Percentiles rank a stretch among this genome's conserved stretches.
Conservation (phyloP, 257 asterid genomes). For the Lycium ferocissimum region DNA sequence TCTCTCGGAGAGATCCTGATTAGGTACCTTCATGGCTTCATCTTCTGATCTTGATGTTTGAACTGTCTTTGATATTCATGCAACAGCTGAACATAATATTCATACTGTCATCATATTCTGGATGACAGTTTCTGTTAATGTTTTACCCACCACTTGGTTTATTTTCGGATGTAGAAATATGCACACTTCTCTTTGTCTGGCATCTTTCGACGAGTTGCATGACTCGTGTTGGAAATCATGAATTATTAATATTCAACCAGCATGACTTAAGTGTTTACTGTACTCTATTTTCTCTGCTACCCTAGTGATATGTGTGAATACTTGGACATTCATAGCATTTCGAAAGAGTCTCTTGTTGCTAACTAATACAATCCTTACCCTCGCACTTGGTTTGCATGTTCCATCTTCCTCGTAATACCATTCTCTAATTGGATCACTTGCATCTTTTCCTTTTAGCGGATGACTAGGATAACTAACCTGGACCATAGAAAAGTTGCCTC, state of each 20-base stretch:
- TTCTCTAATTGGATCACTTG: background rate
- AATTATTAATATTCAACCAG: background rate
- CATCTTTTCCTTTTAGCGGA: background rate
- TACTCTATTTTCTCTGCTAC: background rate
- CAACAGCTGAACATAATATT: background rate
- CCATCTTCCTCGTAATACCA: background rate
- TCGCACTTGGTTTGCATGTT: background rate
- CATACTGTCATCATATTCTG: background rate
- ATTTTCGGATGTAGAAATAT: background rate
- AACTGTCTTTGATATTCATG: background rate
- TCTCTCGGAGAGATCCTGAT: conserved; percentile 92
- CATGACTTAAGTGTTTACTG: background rate
- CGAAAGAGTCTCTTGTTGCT: background rate
- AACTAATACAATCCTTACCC: background rate
- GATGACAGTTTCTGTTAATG: background rate
- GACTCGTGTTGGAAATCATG: background rate
- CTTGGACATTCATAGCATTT: background rate
- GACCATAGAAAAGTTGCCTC: background rate
- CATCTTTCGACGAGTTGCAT: background rate
- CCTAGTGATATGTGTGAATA: background rate
- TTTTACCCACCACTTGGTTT: background rate
- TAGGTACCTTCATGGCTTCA: conserved; percentile 44
- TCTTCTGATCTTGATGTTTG: background rate
- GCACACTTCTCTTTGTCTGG: background rate
- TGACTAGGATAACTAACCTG: background rate